These are phyloP conservation scores for Crepidotus sp. DNA, from an alignment of 1,284 basidiomycete genomes.

Conservation along the genomic window DNA sequence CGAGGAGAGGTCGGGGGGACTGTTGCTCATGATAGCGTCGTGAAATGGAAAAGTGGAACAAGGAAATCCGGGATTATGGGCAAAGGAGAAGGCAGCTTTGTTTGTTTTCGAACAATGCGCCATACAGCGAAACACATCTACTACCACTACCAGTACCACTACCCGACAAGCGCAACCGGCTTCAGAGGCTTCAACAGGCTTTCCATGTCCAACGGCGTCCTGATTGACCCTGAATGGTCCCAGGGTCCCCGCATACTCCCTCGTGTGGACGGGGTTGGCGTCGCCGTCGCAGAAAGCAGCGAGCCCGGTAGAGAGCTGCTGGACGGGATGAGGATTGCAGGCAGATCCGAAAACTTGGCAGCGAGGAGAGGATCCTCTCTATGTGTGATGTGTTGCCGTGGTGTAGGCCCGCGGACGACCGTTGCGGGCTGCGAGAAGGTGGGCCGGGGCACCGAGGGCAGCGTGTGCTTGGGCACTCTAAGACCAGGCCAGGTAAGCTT, in stretches of 20 bases:
- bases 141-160: conserved; percentile 6
- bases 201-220: conserved; percentile 36
- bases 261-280: background rate
- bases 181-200: conserved; percentile 37
- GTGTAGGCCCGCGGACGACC: conserved; percentile 23
- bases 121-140: background rate
- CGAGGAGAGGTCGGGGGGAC: conserved; percentile 68
- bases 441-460: conserved; percentile 48
- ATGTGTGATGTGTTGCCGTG: conserved; percentile 15
- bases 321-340: conserved; percentile 13
- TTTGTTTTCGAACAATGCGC: background rate
- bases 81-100: background rate
- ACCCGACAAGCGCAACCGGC: conserved; percentile 30
- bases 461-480: conserved; percentile 43
- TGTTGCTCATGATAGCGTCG: conserved; percentile 52
- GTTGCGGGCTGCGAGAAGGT: conserved; percentile 34
- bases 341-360: conserved; percentile 12
- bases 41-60: no score
- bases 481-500: background rate
- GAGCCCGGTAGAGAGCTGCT: conserved; percentile 4
- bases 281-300: conserved; percentile 1
- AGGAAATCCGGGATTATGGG: no score
- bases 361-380: conserved; percentile 8
- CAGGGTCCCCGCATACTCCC: conserved; percentile 40
- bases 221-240: conserved; percentile 44